Conservation (phyloP, 2,329 filamentous ascomycete species). For the Gliomastix tumulicola region DNA sequence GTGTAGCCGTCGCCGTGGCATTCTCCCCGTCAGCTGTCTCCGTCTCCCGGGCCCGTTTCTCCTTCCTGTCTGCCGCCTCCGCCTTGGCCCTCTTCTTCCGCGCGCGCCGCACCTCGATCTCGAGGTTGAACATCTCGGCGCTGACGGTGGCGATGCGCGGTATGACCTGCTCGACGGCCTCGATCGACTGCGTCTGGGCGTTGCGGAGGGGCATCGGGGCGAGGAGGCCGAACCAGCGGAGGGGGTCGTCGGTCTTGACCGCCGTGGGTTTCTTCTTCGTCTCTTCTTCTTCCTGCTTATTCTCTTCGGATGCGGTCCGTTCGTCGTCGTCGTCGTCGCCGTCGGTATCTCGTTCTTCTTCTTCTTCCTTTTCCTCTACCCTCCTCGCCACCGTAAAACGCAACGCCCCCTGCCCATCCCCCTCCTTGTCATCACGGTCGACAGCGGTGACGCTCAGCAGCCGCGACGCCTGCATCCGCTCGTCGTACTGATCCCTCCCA, state of each 20-base stretch:
- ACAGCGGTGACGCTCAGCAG: constrained; percentile 19
- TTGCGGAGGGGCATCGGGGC: constrained; percentile 43
- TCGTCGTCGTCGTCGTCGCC: constrained; percentile 2
- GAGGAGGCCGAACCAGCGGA: constrained; percentile 50
- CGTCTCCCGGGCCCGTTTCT: too few species aligned
- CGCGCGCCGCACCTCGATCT: constrained; percentile 61
- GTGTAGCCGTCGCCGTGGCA: too few species aligned
- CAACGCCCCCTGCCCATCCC: constrained; percentile 7
- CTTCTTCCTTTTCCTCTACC: constrained; percentile 5
- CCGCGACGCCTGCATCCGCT: constrained; percentile 59
- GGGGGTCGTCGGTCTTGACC: constrained; percentile 38
- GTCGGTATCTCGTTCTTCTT: constrained; percentile 6
- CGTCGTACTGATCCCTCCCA: constrained; percentile 65
- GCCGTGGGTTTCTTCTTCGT: constrained; percentile 4
- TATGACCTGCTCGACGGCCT: constrained; percentile 49
- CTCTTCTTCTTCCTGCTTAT: constrained; percentile 9
- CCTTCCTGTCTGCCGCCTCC: too few species aligned
- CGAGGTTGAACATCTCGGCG: constrained; percentile 54
- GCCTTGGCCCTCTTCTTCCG: constrained; percentile 47
- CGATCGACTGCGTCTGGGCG: constrained; percentile 53
- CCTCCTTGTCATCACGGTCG: neutral
- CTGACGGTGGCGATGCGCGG: constrained; percentile 50
- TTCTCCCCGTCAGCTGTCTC: too few species aligned
- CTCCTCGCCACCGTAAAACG: constrained; percentile 10
- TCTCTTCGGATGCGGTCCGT: constrained; percentile 3